A percentile compares a stretch with the other conserved stretches of the same genome.
These are phyloP conservation scores for Nemania sp. DNA, from an alignment of 2,329 filamentous ascomycete species.

Conservation along the genomic window DNA sequence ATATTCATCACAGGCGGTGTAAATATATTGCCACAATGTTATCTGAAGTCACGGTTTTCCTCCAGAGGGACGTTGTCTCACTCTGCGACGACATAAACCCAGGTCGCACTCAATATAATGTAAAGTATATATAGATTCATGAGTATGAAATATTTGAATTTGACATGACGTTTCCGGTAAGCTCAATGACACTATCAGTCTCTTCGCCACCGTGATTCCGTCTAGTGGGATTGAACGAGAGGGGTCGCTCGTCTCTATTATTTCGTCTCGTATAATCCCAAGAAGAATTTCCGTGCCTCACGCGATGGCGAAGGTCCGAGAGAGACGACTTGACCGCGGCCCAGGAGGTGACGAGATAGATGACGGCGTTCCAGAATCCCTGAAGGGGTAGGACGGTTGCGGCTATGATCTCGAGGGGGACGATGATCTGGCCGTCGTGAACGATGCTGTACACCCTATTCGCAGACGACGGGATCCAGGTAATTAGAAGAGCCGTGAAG, in stretches of 20 bases:
- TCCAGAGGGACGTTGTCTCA: no score
- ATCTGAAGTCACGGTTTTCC: no score
- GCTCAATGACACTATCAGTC: slow-evolving; percentile 57
- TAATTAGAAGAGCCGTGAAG: slow-evolving; percentile 72
- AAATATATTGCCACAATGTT: no score
- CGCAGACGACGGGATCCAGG: slow-evolving; percentile 77
- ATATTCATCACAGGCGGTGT: no score
- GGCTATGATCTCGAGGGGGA: slow-evolving; percentile 69
- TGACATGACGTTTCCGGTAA: slow-evolving; percentile 46
- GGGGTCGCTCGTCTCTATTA: slow-evolving; percentile 30
- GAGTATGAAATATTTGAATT: slow-evolving; percentile 38
- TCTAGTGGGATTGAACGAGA: slow-evolving; percentile 42
- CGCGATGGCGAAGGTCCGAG: slow-evolving; percentile 42
- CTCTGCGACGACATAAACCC: not conserved
- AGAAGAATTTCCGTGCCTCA: slow-evolving; percentile 29
- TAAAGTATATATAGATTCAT: not conserved
- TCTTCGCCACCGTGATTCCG: slow-evolving; percentile 47
- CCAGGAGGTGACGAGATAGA: slow-evolving; percentile 74
- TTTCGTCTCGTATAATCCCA: slow-evolving; percentile 21
- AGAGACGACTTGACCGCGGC: slow-evolving; percentile 60
- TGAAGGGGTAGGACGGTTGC: slow-evolving; percentile 79
- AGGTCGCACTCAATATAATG: not conserved
- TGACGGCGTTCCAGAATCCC: slow-evolving; percentile 82
- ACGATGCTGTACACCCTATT: slow-evolving; percentile 76
- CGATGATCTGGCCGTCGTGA: slow-evolving; percentile 55